These are phyloP conservation scores for Pyrus communis DNA, from an alignment of 306 rosid genomes.

Conservation along the genomic window DNA sequence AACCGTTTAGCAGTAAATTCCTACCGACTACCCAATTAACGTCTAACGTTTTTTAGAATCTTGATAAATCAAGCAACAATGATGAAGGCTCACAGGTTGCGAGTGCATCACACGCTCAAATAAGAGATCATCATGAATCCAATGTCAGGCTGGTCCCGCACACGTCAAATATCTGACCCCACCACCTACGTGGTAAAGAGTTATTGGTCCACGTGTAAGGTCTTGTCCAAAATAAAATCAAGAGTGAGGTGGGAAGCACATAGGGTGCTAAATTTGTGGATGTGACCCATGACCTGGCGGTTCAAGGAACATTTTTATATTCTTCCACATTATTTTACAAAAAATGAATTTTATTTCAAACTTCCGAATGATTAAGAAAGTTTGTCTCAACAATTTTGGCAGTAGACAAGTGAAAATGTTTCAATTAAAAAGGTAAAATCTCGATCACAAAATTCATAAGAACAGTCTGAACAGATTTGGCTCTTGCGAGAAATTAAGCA, in stretches of 20 bases:
- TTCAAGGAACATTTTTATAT: neutral
- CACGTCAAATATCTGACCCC: slow-evolving; percentile 2
- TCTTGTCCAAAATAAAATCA: neutral
- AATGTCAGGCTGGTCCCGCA: slow-evolving; percentile 20
- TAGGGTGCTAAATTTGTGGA: neutral
- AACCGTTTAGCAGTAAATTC: too few relatives aligned
- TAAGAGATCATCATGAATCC: slow-evolving; percentile 10
- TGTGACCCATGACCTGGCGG: neutral
- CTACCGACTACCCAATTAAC: too few relatives aligned
- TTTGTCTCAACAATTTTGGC: neutral
- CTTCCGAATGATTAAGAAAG: neutral
- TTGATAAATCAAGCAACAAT: slow-evolving; percentile 11
- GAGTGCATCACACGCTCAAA: slow-evolving; percentile 22
- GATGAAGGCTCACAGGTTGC: slow-evolving; percentile 17
- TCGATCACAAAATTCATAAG: too few relatives aligned
- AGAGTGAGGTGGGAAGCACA: neutral
- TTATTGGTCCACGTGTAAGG: slow-evolving; percentile 8
- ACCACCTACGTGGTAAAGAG: slow-evolving; percentile 10
- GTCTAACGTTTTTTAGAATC: too few relatives aligned
- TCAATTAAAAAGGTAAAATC: neutral
- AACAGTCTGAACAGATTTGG: too few relatives aligned
- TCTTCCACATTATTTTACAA: neutral
- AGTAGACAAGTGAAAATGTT: neutral
- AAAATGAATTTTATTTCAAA: neutral
- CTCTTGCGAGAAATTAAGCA: too few relatives aligned